Base-by-base conservation (phyloP, 805 yeast species). In the Scheffersomyces ergatensis region DNA sequence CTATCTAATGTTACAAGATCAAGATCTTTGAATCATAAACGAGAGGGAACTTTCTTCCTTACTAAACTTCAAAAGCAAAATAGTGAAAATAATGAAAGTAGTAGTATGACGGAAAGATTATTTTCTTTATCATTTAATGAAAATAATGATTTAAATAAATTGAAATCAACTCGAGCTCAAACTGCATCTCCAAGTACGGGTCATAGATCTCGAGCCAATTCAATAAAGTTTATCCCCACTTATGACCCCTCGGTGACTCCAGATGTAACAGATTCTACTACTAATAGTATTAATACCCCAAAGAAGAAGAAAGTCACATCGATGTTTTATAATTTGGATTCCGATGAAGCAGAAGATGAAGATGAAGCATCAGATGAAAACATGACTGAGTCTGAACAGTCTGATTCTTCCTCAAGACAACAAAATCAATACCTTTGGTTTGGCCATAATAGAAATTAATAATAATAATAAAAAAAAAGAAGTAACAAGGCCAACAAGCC, bases 371-470 rank as follows among this genome's bases (percentile, higher is more conserved):
- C n/a, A n/a, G 54, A 50, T 16, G 43, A 40, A 17, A 14, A 14
- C 5, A 29, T 29, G 18, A 8, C 18, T 4, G 32, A 29, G 14
- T 38, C 37, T 38, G 33, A 35, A 47, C 23, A 37, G 25, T 39
- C 27, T 12, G 36, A 37, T 20, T 45, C 23, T 4, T 26, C n/a
- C n/a, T 43, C 38, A 4, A 35, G 41, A 24, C 44, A 42, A 29
- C 47, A 40, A 12, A 44, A 45, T 32, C 55, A 55, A 43, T 60
- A 59, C 48, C 49, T 59, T 44, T 67, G 74, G 72, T 64, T 67
- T 53, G 72, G 73, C 9, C 63, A 60, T 47, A 67, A 65, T 45
- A 53, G 55, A 47, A 46, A 39, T 33, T 21, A 21, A 6, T 15
- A n/a, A n/a, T n/a, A n/a, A n/a, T n/a, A n/a, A n/a, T n/a, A n/a